Percentiles rank a stretch among this genome's conserved stretches.
Conservation (phyloP, 148 eudicot species). For the Vaccinium vitisidaea region DNA sequence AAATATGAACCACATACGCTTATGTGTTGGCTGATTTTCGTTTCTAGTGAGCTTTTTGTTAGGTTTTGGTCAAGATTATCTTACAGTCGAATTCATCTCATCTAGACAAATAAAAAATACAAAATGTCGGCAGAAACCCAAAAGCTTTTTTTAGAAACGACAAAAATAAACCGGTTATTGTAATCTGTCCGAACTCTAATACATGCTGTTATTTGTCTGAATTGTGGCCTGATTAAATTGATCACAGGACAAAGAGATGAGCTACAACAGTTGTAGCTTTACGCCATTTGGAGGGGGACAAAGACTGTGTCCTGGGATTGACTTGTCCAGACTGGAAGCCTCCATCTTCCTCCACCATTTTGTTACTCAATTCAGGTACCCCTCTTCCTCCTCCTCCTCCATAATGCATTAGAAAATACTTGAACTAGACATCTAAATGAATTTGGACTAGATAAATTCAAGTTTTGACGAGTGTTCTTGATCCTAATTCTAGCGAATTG, state of each 20-base stretch:
- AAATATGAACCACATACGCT: background rate
- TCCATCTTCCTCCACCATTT: slow-evolving; percentile 88
- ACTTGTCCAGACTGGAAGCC: slow-evolving; percentile 89
- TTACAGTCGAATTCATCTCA: background rate
- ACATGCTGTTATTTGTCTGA: background rate
- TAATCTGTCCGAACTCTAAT: background rate
- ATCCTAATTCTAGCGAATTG: too few species aligned
- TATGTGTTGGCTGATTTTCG: background rate
- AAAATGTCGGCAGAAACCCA: background rate
- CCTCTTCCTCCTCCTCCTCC: background rate
- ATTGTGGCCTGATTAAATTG: background rate
- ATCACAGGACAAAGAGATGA: slow-evolving; percentile 56
- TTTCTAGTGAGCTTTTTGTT: too few species aligned
- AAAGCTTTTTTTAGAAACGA: background rate
- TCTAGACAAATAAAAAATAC: background rate
- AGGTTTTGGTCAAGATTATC: too few species aligned
- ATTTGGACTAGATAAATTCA: background rate
- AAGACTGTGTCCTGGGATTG: slow-evolving; percentile 90
- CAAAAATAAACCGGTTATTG: background rate
- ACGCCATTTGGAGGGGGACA: slow-evolving; percentile 97
- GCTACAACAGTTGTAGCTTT: slow-evolving; percentile 38
- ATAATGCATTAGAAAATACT: background rate
- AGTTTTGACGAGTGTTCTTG: too few species aligned
- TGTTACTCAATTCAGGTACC: slow-evolving; percentile 76
- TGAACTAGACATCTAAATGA: background rate